phyloP scores from a whole-genome alignment of 495 filamentous ascomycete species.

The Trichocladium antarcticum region DNA sequence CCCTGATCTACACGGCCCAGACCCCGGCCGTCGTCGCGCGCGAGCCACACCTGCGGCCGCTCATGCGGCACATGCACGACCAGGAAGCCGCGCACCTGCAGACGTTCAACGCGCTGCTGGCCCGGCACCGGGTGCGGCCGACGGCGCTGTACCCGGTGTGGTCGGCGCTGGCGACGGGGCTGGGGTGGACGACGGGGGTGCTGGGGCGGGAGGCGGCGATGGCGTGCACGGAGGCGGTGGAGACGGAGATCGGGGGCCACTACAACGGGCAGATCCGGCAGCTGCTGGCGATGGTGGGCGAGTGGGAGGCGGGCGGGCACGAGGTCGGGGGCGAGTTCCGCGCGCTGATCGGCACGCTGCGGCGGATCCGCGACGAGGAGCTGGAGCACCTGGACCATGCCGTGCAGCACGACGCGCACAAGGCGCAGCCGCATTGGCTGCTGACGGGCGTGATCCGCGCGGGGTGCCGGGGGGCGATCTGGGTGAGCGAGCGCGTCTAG shows the following conservation, averaged over 20 bases:
- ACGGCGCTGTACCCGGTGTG: slow-evolving; percentile 91
- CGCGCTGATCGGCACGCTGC: slow-evolving; percentile 59
- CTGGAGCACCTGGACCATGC: slow-evolving; percentile 94
- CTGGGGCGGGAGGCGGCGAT: slow-evolving; percentile 91
- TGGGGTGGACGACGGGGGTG: slow-evolving; percentile 84
- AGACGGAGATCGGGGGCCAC: slow-evolving; percentile 93
- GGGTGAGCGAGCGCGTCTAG: slow-evolving; percentile 75
- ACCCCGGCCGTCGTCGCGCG: slow-evolving; percentile 59
- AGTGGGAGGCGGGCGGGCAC: slow-evolving; percentile 54
- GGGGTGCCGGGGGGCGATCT: slow-evolving; percentile 85
- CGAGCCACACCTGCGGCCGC: slow-evolving; percentile 73
- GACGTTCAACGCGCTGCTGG: slow-evolving; percentile 75
- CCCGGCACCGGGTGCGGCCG: slow-evolving; percentile 81
- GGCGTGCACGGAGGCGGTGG: slow-evolving; percentile 97
- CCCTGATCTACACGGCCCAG: slow-evolving; percentile 74
- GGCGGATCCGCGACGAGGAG: slow-evolving; percentile 88
- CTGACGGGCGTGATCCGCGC: slow-evolving; percentile 79
- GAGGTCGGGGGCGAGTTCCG: slow-evolving; percentile 68
- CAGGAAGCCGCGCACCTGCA: slow-evolving; percentile 81
- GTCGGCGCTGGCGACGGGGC: slow-evolving; percentile 66
- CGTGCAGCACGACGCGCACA: slow-evolving; percentile 79
- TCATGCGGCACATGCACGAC: slow-evolving; percentile 98
- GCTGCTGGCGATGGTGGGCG: slow-evolving; percentile 67
- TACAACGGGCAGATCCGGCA: slow-evolving; percentile 86
- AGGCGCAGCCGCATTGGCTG: slow-evolving; percentile 77